Evolutionary conservation across 306 rosid species (phyloP).

Genomic region (Medicago truncatula): DNA sequence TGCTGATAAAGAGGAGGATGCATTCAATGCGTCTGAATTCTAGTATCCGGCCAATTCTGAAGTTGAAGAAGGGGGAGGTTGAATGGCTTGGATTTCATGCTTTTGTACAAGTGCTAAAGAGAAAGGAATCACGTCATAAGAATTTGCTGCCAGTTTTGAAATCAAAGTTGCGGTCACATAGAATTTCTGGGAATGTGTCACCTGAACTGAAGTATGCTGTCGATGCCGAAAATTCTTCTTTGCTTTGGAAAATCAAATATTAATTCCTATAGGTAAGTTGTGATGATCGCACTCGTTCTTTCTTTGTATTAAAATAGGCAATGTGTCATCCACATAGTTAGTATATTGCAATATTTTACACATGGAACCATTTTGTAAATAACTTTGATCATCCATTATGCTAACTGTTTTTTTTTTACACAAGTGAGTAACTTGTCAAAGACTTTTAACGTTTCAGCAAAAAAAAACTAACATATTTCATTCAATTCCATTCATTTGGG

Average conservation of each 20-base stretch:
- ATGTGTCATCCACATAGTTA: neutral
- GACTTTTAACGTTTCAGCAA: neutral
- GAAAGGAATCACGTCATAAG: slow-evolving; percentile 73
- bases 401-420: neutral
- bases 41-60: slow-evolving; percentile 57
- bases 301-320: slow-evolving; percentile 13
- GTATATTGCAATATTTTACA: slow-evolving; percentile 12
- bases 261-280: slow-evolving; percentile 53
- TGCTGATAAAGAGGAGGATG: slow-evolving; percentile 73
- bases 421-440: neutral
- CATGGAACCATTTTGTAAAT: neutral
- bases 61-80: slow-evolving; percentile 65
- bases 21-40: slow-evolving; percentile 41
- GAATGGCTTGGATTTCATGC: slow-evolving; percentile 92
- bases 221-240: slow-evolving; percentile 65
- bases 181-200: slow-evolving; percentile 46
- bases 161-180: slow-evolving; percentile 51
- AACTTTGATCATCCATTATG: neutral
- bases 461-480: neutral
- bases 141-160: slow-evolving; percentile 59
- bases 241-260: slow-evolving; percentile 77
- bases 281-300: slow-evolving; percentile 15
- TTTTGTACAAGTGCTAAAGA: slow-evolving; percentile 63
- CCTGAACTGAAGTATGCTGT: slow-evolving; percentile 68
- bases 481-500: neutral